A percentile compares a stretch with the other conserved stretches of the same genome.
phyloP scores from a whole-genome alignment of 176 grass and related monocot genomes.

The Pharus latifolius region DNA sequence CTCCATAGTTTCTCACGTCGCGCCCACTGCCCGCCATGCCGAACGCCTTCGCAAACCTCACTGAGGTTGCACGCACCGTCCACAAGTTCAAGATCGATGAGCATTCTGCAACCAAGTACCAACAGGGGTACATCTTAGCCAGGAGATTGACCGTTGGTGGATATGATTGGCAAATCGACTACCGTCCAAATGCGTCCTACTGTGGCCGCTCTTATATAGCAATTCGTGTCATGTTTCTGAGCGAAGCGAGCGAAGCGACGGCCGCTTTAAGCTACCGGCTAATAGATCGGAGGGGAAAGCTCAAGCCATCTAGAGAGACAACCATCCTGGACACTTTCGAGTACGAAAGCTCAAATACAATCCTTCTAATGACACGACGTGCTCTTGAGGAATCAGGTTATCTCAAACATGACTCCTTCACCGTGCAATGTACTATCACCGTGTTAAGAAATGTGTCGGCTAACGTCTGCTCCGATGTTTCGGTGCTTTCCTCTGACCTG shows the following conservation, averaged over 20 bases:
- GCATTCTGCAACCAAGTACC: too few relatives aligned
- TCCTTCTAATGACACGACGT: not conserved
- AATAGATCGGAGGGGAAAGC: not conserved
- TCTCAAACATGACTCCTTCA: not conserved
- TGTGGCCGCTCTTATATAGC: not conserved
- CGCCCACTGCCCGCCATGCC: too few relatives aligned
- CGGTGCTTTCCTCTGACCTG: not conserved
- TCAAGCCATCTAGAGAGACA: not conserved
- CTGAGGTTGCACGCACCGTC: not conserved
- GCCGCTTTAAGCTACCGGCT: not conserved
- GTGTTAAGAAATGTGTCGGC: not conserved
- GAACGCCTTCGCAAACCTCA: too few relatives aligned
- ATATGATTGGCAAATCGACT: not conserved
- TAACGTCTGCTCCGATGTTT: too few relatives aligned
- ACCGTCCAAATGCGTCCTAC: not conserved
- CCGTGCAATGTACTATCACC: not conserved
- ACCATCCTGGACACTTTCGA: not conserved
- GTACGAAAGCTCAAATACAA: too few relatives aligned
- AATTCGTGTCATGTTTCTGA: not conserved
- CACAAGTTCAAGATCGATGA: not conserved
- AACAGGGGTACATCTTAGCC: not conserved
- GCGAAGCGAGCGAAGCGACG: not conserved
- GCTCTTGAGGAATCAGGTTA: not conserved
- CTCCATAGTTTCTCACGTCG: too few relatives aligned
- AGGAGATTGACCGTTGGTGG: not conserved